Conservation (phyloP, 1,139 yeast genomes). For the Blastobotrys persicus region DNA sequence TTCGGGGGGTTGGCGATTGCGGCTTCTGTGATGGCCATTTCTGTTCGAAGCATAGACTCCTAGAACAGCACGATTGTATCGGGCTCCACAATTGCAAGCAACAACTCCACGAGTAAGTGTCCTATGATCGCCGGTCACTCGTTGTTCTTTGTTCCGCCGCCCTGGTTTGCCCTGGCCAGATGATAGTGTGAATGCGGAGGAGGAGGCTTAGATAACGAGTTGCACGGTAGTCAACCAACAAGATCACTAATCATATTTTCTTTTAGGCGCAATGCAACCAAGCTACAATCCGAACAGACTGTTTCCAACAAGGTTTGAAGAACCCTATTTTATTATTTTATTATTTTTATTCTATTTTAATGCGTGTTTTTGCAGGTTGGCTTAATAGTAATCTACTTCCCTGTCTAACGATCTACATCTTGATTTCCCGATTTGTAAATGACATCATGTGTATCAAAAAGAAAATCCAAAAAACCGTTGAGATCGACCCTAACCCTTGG, state of each 20-base stretch:
- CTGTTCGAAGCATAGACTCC: constrained; percentile 81
- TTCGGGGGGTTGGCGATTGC: constrained; percentile 87
- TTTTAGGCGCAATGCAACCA: constrained; percentile 39
- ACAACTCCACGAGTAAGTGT: constrained; percentile 55
- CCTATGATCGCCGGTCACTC: not conserved
- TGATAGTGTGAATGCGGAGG: constrained; percentile 1
- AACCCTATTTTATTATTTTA: not conserved
- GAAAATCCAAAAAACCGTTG: not conserved
- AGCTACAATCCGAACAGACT: constrained; percentile 45
- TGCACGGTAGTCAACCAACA: not conserved
- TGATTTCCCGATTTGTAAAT: not conserved
- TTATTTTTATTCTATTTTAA: constrained; percentile 7
- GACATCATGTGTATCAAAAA: not conserved
- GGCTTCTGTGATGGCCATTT: constrained; percentile 81
- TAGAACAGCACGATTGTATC: constrained; percentile 80
- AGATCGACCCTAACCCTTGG: not conserved
- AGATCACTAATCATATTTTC: constrained; percentile 10
- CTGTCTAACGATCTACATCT: not conserved
- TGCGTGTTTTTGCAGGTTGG: not conserved
- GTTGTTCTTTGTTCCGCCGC: constrained; percentile 1
- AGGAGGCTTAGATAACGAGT: not conserved
- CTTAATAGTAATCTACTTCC: not conserved
- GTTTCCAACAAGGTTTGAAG: constrained; percentile 44
- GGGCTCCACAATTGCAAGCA: constrained; percentile 82
- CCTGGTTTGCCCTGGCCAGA: not conserved